These are phyloP conservation scores for Sporisorium iseilematis-ciliati DNA, from an alignment of 1,284 basidiomycete genomes.

Conservation along the genomic window DNA sequence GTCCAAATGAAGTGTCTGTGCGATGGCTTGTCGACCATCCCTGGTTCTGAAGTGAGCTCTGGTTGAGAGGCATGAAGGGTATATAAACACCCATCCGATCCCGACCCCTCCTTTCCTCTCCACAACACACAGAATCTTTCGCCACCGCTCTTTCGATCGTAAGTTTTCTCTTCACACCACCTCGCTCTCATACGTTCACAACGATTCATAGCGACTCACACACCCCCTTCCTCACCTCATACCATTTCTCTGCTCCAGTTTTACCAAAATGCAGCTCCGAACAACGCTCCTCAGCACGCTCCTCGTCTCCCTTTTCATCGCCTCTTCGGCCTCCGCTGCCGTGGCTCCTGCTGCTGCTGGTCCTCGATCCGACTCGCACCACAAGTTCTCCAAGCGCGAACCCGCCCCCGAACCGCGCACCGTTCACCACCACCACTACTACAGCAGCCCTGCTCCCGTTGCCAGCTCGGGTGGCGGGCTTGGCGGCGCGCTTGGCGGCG, in stretches of 20 bases:
- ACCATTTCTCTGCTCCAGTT: not conserved
- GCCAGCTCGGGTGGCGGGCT: constrained; percentile 17
- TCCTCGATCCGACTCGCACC: constrained; percentile 6
- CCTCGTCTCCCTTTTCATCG: constrained; percentile 3
- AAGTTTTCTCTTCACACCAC: not conserved
- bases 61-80: too few relatives aligned
- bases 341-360: not conserved
- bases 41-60: too few relatives aligned
- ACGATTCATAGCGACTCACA: constrained; percentile 14
- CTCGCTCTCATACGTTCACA: not conserved
- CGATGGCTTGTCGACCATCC: too few relatives aligned
- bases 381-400: constrained; percentile 41
- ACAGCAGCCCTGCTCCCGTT: not conserved
- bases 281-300: constrained; percentile 3
- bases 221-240: not conserved
- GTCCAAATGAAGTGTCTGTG: too few relatives aligned
- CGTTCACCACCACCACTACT: constrained; percentile 14
- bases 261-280: constrained; percentile 14
- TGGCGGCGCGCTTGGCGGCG: constrained; percentile 10
- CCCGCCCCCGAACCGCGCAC: not conserved
- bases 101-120: too few relatives aligned
- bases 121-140: not conserved
- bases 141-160: not conserved
- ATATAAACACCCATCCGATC: too few relatives aligned
- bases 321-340: not conserved